Evolutionary conservation across 202 grass and related monocot species (phyloP).

Genomic region (Bolboschoenoplectus hybrid): DNA sequence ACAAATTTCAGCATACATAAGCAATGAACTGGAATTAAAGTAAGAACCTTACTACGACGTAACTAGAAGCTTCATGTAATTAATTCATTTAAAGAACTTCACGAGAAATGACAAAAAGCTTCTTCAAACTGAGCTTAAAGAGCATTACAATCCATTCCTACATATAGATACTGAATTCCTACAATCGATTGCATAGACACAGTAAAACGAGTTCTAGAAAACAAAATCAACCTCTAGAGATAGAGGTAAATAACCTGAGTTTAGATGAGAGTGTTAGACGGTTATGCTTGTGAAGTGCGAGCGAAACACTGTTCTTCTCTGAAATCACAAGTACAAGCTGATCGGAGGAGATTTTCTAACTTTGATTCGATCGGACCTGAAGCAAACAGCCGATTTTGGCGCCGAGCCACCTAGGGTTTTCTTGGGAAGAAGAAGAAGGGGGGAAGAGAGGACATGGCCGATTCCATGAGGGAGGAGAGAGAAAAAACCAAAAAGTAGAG

Average conservation of each 20-base stretch:
- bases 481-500: neutral
- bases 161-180: conserved; percentile 25
- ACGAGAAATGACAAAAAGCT: neutral
- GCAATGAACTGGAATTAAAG: neutral
- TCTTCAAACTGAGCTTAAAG: conserved; percentile 14
- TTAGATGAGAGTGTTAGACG: conserved; percentile 24
- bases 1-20: conserved; percentile 3
- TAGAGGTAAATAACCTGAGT: conserved; percentile 23
- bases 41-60: neutral
- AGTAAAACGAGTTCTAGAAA: neutral
- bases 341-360: conserved; percentile 18
- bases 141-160: neutral
- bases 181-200: neutral
- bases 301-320: neutral
- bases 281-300: neutral
- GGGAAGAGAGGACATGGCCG: conserved; percentile 33
- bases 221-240: neutral
- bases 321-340: conserved; percentile 19
- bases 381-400: conserved; percentile 6
- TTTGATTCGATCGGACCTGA: conserved; percentile 24
- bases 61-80: neutral
- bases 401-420: conserved; percentile 31
- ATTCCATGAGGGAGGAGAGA: conserved; percentile 29
- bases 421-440: conserved; percentile 3
- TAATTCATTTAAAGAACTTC: neutral